Evolutionary conservation across 2,329 filamentous ascomycete species (phyloP), one percentile per base, ranked within the genome.

Genomic region (Diplocarpon mali): DNA sequence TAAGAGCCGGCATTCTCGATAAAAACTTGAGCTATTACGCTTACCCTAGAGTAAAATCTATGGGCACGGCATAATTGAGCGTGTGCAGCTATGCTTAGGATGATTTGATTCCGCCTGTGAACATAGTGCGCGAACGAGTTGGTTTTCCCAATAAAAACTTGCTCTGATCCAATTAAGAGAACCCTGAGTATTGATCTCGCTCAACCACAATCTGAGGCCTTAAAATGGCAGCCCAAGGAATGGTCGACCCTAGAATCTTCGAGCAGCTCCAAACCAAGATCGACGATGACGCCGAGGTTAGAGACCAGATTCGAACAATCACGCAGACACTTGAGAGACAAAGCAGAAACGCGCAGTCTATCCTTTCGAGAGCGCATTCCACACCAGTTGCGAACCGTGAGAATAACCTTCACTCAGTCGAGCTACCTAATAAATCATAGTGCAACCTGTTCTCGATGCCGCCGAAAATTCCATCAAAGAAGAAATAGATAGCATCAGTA

Each of bases 361-460:
- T 89, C 43, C 76, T 96, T 40, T 92, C 90, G 31, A 75, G 86
- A 60, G 86, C 92, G 40, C 92, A 98, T 66, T 92, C 89, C 2
- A 95, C 88, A 4, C 80, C 86, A 11, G 75, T 80, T 17, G 63
- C 69, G 46, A 68, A 78, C 38, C 63, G 80, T 83, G 62, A 60
- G 75, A 67, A 34, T 29, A 34, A 29, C 24, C 24, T n/a, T 27
- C 31, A 14, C 40, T 17, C 24, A 4, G 30, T 12, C 30, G n/a
- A 20, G 10, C 7, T 31, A 16, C 37, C 50, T 57, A 46, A 59
- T 28, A 29, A 9, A 7, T 43, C 28, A 30, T 38, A 87, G 87
- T 92, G 46, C 67, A 73, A 28, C 66, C 73, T 3, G 70, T 95
- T 29, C 71, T 95, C 35, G 69, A 73, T 10, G 75, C 84, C 53